Evolutionary conservation across 768 basidiomycete genomes (phyloP), one percentile per base, ranked within the genome.

Genomic region (Gymnopilus junonius): DNA sequence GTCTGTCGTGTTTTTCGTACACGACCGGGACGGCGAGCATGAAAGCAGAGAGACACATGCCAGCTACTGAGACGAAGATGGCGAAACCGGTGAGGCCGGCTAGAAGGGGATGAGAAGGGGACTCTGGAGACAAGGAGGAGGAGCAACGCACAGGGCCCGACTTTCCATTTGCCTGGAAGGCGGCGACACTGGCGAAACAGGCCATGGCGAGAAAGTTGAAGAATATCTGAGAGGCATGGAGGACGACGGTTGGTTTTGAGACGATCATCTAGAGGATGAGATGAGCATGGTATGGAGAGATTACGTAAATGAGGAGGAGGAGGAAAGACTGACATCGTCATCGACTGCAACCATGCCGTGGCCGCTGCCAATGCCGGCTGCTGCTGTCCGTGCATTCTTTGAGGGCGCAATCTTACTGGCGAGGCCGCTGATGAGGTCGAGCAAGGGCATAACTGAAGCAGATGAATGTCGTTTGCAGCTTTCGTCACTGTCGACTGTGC

Each of bases 181-280:
- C 79, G 0, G 95, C 95, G 3, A 95, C 92, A 68, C 91, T 89
- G 8, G 92, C 96, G 69, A 94, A 95, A 72, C 94, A 96, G 50
- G 90, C 91, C 87, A 97, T 91, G 12, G 93, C 87, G 48, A 98
- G 83, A 72, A 98, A 97, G 74, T 91, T 90, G 87, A 97, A 95
- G 82, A 98, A 95, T 58, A 87, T 84, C 80, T 97, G 92, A 2
- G 85, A 87, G 31, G 85, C 74, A 73, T 92, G 87, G 72, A 89
- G 88, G 59, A 93, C 82, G 71, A 94, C 91, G 64, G 88, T 82
- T 7, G 91, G 89, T 79, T 93, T 94, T 23, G 92, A 89, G 48
- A 94, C 87, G 68, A 94, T 94, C 91, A 94, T 92, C 93, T 94
- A 67, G 32, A 43, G 25, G 58, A 64, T 65, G 32, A 69, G 59